A percentile compares a stretch with the other conserved stretches of the same genome.
Evolutionary conservation across 2,329 filamentous ascomycete genomes (phyloP).

Genomic region (Cryphonectria carpinicola): DNA sequence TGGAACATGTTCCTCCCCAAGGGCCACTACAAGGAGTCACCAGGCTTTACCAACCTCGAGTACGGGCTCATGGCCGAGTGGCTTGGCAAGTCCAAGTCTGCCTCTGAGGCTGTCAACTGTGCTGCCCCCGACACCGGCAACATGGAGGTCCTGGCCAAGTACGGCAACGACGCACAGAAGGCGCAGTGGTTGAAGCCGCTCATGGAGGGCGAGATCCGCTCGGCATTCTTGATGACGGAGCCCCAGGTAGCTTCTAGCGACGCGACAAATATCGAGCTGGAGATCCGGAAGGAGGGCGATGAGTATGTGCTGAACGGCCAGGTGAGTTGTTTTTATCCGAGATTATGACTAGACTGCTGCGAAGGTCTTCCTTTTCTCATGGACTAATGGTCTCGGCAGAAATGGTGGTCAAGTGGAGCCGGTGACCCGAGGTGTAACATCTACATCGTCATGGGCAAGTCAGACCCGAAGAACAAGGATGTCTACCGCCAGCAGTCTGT

Average conservation of each 20-base stretch:
- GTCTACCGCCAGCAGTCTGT: constrained; percentile 92
- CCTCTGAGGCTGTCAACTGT: constrained; percentile 88
- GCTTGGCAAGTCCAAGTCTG: constrained; percentile 81
- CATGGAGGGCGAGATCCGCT: constrained; percentile 82
- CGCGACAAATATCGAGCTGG: constrained; percentile 88
- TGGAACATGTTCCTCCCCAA: constrained; percentile 99
- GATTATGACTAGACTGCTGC: not conserved
- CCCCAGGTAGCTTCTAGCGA: constrained; percentile 86
- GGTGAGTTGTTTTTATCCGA: constrained; percentile 51
- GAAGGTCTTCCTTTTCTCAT: not conserved
- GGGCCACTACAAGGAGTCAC: constrained; percentile 93
- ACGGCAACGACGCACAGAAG: constrained; percentile 86
- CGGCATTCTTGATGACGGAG: constrained; percentile 93
- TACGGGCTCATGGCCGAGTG: constrained; percentile 98
- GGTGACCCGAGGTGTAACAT: constrained; percentile 90
- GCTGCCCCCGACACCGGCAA: constrained; percentile 91
- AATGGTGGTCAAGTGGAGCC: constrained; percentile 99
- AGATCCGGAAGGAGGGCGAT: constrained; percentile 80
- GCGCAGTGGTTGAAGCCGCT: constrained; percentile 79
- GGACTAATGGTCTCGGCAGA: constrained; percentile 54
- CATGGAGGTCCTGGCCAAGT: constrained; percentile 94
- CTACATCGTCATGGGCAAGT: constrained; percentile 97
- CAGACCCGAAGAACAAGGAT: constrained; percentile 73
- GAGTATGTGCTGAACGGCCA: constrained; percentile 90
- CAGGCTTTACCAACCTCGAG: constrained; percentile 92